phyloP scores from a whole-genome alignment of 768 basidiomycete species.

The Phlebiopsis flavidoalba region DNA sequence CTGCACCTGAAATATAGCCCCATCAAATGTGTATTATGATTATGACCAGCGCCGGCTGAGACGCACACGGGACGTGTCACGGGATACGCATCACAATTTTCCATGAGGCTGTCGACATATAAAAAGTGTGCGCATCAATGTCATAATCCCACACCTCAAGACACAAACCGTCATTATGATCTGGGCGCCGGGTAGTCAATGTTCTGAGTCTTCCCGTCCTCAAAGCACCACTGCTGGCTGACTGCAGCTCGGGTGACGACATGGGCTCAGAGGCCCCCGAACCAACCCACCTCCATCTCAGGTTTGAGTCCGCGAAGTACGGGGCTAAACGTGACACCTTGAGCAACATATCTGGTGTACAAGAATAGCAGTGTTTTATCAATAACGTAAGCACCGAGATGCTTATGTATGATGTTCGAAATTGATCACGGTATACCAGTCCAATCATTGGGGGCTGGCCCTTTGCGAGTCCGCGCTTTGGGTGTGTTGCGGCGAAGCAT shows the following conservation, averaged over 20 bases:
- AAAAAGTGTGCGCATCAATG: too few species aligned
- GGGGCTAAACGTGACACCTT: background rate
- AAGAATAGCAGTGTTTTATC: background rate
- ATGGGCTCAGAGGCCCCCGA: background rate
- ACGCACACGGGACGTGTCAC: too few species aligned
- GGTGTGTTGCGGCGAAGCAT: background rate
- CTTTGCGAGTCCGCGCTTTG: constrained; percentile 5
- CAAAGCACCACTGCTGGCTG: background rate
- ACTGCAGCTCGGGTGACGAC: background rate
- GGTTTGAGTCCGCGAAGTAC: background rate
- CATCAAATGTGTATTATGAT: too few species aligned
- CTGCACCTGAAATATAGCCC: too few species aligned
- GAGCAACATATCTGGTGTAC: background rate
- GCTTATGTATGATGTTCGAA: background rate
- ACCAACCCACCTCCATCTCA: background rate
- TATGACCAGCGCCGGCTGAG: too few species aligned
- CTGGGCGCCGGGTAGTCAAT: background rate
- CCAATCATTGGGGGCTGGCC: background rate
- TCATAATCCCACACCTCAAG: too few species aligned
- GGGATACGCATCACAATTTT: too few species aligned
- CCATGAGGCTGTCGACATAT: too few species aligned
- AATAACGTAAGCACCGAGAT: background rate
- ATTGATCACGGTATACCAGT: background rate
- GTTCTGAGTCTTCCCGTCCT: background rate
- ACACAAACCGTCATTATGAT: background rate